phyloP scores from a whole-genome alignment of 352 stramenopile species.

The Chrysophaeum taylorii region DNA sequence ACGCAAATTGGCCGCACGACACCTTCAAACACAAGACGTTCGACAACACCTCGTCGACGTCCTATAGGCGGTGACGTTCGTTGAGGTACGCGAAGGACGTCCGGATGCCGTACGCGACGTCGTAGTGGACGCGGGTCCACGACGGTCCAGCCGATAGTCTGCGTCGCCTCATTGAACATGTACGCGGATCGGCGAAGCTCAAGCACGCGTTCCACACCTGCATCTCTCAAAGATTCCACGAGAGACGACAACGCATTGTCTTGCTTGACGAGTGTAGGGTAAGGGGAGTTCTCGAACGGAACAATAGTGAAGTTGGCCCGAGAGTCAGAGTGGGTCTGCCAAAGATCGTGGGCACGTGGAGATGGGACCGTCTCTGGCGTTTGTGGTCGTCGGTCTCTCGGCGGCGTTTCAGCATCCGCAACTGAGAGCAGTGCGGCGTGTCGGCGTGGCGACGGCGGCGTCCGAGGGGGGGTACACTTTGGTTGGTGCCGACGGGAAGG shows the following conservation, averaged over 20 bases:
- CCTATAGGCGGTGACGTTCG: constrained; percentile 28
- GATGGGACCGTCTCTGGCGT: no score
- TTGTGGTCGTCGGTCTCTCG: no score
- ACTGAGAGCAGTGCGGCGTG: no score
- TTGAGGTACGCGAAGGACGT: constrained; percentile 46
- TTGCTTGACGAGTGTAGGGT: no score
- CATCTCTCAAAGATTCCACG: constrained; percentile 36
- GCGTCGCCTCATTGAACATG: constrained; percentile 30
- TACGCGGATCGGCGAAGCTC: no score
- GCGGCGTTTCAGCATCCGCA: no score
- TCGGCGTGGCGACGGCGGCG: not conserved
- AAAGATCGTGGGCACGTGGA: no score
- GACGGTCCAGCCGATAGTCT: constrained; percentile 46
- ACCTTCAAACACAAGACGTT: constrained; percentile 34
- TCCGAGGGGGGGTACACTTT: not conserved
- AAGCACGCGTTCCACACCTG: no score
- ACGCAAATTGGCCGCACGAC: constrained; percentile 47
- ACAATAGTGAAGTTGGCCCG: no score
- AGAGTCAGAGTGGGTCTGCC: no score
- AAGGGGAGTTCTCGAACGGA: no score
- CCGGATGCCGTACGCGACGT: constrained; percentile 39
- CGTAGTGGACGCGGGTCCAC: constrained; percentile 42
- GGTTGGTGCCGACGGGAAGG: constrained; percentile 25
- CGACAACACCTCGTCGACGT: constrained; percentile 20
- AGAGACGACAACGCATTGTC: no score